Percentiles rank a stretch among this genome's conserved stretches.
These are phyloP conservation scores for Gymnopilus dilepis DNA, from an alignment of 768 basidiomycete species.

Conservation along the genomic window DNA sequence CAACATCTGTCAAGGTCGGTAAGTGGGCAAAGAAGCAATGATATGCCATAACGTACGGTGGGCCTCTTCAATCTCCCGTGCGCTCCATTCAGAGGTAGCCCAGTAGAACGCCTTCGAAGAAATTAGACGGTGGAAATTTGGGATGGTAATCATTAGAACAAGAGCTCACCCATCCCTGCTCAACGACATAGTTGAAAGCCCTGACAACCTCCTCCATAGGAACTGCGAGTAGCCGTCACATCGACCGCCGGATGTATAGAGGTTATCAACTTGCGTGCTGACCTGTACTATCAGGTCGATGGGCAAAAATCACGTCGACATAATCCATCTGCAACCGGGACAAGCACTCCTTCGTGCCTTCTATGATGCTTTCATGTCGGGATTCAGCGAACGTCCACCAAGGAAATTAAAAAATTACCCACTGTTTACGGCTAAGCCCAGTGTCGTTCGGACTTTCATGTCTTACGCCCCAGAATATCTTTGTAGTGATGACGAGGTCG, in stretches of 20 bases:
- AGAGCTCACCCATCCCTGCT: conserved; percentile 62
- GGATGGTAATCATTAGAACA: not conserved
- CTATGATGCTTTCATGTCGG: conserved; percentile 58
- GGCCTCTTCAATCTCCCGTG: conserved; percentile 70
- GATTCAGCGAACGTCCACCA: not conserved
- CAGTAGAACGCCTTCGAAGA: conserved; percentile 62
- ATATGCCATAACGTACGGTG: conserved; percentile 46
- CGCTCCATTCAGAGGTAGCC: conserved; percentile 83
- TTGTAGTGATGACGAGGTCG: conserved; percentile 81
- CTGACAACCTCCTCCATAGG: conserved; percentile 82
- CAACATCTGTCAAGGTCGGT: conserved; percentile 54
- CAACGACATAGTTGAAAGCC: conserved; percentile 80
- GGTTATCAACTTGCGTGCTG: conserved; percentile 11
- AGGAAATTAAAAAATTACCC: conserved; percentile 26
- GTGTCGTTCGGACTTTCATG: conserved; percentile 57
- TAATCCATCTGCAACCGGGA: conserved; percentile 77
- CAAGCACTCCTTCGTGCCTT: conserved; percentile 71
- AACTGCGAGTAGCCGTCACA: conserved; percentile 34
- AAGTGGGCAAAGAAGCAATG: not conserved
- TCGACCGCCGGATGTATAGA: not conserved
- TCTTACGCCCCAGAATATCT: conserved; percentile 76
- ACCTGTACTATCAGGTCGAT: conserved; percentile 66
- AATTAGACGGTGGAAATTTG: conserved; percentile 4
- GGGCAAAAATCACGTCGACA: conserved; percentile 75
- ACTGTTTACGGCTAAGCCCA: conserved; percentile 67